Evolutionary conservation across 1,139 yeast species (phyloP).

Genomic region (Trichomonascaceae sp.): DNA sequence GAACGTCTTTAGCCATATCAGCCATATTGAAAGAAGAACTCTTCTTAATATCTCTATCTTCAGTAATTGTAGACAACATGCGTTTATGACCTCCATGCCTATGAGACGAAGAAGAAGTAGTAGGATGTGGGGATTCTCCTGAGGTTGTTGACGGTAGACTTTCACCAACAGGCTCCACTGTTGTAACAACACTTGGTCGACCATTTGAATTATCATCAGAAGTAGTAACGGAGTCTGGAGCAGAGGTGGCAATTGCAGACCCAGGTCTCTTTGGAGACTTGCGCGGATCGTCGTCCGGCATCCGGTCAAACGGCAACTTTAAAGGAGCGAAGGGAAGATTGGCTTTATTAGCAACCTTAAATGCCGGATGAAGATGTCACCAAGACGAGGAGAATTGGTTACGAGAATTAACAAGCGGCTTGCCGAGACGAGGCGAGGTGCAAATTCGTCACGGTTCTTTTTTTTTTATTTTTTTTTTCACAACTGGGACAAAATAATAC

Average conservation of each 20-base stretch:
- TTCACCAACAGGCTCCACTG: not conserved
- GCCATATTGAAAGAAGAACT: not conserved
- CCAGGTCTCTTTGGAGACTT: not conserved
- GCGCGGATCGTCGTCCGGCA: not conserved
- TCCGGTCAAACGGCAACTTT: not conserved
- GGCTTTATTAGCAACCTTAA: not conserved
- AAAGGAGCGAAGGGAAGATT: not conserved
- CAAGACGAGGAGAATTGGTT: not conserved
- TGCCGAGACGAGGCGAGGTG: not conserved
- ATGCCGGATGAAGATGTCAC: not conserved
- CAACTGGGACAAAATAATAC: not conserved
- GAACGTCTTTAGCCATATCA: not conserved
- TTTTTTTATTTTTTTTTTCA: not conserved
- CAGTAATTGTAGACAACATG: constrained; percentile 7
- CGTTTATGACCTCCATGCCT: constrained; percentile 5
- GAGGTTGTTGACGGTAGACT: no score
- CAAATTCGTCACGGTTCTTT: not conserved
- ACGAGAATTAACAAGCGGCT: not conserved
- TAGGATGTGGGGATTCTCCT: no score
- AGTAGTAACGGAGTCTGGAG: not conserved
- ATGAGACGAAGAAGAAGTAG: not conserved
- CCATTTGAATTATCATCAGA: not conserved
- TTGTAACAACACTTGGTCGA: not conserved
- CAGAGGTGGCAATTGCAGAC: not conserved
- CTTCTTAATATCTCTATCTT: constrained; percentile 7